Conservation (phyloP, 495 filamentous ascomycete genomes). For the Podospora anserina region DNA sequence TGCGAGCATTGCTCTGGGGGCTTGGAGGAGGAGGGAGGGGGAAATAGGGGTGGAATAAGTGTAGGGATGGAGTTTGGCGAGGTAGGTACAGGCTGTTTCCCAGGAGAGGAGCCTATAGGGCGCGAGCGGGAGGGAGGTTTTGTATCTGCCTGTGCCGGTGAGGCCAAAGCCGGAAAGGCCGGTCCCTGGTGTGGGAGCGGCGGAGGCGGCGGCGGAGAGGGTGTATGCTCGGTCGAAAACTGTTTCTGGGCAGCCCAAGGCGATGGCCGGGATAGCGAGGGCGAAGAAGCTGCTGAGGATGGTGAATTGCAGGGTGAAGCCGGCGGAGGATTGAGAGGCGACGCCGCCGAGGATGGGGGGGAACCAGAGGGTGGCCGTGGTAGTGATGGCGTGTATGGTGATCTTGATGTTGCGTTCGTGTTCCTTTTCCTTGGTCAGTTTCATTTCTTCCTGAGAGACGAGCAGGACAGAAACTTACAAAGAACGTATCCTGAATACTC, state of each 20-base stretch:
- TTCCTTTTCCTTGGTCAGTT: slow-evolving; percentile 37
- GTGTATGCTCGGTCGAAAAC: slow-evolving; percentile 40
- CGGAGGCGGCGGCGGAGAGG: slow-evolving; percentile 3
- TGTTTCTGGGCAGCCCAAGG: slow-evolving; percentile 51
- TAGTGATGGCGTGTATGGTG: slow-evolving; percentile 39
- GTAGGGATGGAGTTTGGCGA: slow-evolving; percentile 39
- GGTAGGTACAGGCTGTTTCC: slow-evolving; percentile 33
- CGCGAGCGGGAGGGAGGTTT: slow-evolving; percentile 32
- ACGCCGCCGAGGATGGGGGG: slow-evolving; percentile 49
- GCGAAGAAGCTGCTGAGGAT: slow-evolving; percentile 47
- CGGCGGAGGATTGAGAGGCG: slow-evolving; percentile 34
- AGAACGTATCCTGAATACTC: slow-evolving; percentile 51
- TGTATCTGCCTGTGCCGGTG: slow-evolving; percentile 20
- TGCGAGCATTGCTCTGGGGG: slow-evolving; percentile 43
- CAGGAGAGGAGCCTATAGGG: slow-evolving; percentile 31
- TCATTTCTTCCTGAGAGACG: not conserved
- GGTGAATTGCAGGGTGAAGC: slow-evolving; percentile 45
- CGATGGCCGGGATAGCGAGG: slow-evolving; percentile 42
- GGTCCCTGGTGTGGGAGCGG: slow-evolving; percentile 30
- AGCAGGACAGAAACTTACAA: slow-evolving; percentile 36
- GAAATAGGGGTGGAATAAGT: slow-evolving; percentile 30
- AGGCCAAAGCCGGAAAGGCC: not conserved
- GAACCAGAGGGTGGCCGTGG: slow-evolving; percentile 47
- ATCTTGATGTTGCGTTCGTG: slow-evolving; percentile 44
- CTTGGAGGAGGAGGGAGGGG: slow-evolving; percentile 34